Conservation (phyloP, 768 basidiomycete species). For the Hericium alpestre region DNA sequence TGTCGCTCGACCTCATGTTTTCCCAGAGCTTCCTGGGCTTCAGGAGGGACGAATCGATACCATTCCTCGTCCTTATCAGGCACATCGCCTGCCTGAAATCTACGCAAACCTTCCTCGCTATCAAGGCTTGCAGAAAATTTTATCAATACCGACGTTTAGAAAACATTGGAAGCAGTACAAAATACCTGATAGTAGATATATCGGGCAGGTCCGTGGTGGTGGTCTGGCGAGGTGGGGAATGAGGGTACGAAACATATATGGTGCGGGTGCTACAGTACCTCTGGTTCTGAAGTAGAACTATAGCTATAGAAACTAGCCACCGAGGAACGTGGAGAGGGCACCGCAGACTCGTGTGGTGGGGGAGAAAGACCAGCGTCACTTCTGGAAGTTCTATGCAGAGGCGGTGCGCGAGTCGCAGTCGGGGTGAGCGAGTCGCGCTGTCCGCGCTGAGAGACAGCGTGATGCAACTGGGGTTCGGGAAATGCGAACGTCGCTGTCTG, state of each 20-base stretch:
- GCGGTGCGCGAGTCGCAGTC: slow-evolving; percentile 8
- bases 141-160: neutral
- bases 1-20: slow-evolving; percentile 77
- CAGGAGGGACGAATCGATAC: slow-evolving; percentile 67
- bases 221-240: neutral
- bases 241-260: neutral
- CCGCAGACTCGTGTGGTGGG: neutral
- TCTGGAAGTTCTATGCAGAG: neutral
- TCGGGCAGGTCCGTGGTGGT: slow-evolving; percentile 15
- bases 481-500: slow-evolving; percentile 27
- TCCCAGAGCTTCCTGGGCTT: slow-evolving; percentile 59
- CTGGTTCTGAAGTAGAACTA: neutral
- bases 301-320: neutral
- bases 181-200: slow-evolving; percentile 1
- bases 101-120: slow-evolving; percentile 50
- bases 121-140: slow-evolving; percentile 32
- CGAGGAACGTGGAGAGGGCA: slow-evolving; percentile 1
- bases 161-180: neutral
- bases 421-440: slow-evolving; percentile 17
- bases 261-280: slow-evolving; percentile 4
- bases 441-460: slow-evolving; percentile 30
- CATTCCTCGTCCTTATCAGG: slow-evolving; percentile 70
- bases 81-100: slow-evolving; percentile 60
- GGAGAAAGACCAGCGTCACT: neutral
- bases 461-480: slow-evolving; percentile 43